Evolutionary conservation across 495 filamentous ascomycete genomes (phyloP).

Genomic region (Glarea lozoyensis): DNA sequence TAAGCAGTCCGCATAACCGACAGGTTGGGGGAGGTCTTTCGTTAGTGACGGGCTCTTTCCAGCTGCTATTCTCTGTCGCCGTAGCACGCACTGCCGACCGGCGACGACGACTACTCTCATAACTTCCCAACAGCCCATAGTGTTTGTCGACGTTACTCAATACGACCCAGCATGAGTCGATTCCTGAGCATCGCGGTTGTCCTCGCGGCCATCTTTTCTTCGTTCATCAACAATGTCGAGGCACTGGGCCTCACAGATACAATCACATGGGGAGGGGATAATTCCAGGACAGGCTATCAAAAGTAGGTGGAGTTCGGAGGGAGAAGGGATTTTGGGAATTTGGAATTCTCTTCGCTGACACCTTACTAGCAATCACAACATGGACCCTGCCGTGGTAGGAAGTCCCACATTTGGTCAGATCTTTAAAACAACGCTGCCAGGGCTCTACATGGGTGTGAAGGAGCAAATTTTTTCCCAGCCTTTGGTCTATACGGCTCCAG

Average conservation of each 20-base stretch:
- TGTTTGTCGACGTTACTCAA: no score
- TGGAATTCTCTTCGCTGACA: no score
- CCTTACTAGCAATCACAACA: constrained; percentile 41
- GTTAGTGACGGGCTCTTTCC: no score
- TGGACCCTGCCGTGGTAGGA: constrained; percentile 34
- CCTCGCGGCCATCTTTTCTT: constrained; percentile 10
- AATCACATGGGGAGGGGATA: constrained; percentile 38
- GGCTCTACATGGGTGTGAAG: constrained; percentile 25
- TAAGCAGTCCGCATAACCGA: no score
- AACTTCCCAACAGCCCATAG: no score
- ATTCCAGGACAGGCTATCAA: constrained; percentile 35
- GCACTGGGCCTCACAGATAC: constrained; percentile 30
- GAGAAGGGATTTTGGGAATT: no score
- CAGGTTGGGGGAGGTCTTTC: no score
- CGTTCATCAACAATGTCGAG: constrained; percentile 10
- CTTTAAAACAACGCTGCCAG: constrained; percentile 29
- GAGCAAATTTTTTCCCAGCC: constrained; percentile 37
- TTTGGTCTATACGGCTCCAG: constrained; percentile 34
- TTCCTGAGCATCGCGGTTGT: constrained; percentile 9
- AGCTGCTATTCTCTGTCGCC: no score
- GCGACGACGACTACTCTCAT: no score
- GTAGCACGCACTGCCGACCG: no score
- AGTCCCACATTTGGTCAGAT: constrained; percentile 34
- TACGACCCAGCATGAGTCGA: no score
- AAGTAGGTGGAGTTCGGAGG: no score